phyloP scores from a whole-genome alignment of 2,329 filamentous ascomycete species.

The Sporothrix dimorphospora region DNA sequence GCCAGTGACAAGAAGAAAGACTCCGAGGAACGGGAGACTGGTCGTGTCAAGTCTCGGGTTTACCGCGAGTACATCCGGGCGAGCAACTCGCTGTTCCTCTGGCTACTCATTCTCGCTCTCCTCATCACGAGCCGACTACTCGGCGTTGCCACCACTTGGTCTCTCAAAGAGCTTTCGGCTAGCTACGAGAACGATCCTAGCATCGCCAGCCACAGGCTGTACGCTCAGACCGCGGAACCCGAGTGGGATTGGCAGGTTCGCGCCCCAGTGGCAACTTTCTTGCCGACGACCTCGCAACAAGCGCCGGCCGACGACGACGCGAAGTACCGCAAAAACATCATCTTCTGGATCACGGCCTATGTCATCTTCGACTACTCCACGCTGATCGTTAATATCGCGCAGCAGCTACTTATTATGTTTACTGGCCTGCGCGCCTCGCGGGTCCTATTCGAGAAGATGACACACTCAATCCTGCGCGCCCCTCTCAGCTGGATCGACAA shows the following conservation, averaged over 20 bases:
- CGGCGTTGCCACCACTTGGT: conserved; percentile 40
- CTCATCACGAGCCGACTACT: conserved; percentile 37
- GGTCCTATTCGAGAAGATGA: conserved; percentile 42
- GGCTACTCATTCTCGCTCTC: conserved; percentile 37
- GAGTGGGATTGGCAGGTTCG: conserved; percentile 26
- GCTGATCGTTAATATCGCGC: conserved; percentile 33
- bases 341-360: conserved; percentile 40
- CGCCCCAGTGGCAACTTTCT: background rate
- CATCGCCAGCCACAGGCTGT: conserved; percentile 24
- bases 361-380: conserved; percentile 38
- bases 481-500: conserved; percentile 48
- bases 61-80: conserved; percentile 43
- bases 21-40: conserved; percentile 39
- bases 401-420: conserved; percentile 39
- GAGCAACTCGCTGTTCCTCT: conserved; percentile 38
- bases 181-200: conserved; percentile 34
- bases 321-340: conserved; percentile 32
- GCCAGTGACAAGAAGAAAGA: conserved; percentile 30
- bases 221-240: conserved; percentile 26
- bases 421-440: conserved; percentile 41
- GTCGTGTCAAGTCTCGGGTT: conserved; percentile 42
- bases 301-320: conserved; percentile 8
- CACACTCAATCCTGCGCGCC: conserved; percentile 44
- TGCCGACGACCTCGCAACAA: background rate
- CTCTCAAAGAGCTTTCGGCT: conserved; percentile 42